Base-by-base conservation (phyloP, 2,329 filamentous ascomycete genomes). In the Phialophora expanda region DNA sequence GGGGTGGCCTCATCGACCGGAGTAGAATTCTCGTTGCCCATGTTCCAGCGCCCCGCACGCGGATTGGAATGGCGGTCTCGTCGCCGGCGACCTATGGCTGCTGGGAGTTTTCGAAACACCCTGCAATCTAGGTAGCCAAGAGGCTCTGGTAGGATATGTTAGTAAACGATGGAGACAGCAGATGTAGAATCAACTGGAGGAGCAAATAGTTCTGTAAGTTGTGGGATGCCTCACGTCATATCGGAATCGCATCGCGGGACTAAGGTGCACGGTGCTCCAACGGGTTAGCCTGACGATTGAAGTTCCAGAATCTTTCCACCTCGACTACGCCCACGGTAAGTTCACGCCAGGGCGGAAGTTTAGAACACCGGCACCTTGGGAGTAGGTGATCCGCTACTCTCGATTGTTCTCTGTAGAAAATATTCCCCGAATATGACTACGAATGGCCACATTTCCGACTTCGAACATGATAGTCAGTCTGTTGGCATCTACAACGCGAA, bases 11-110 rank as follows among this genome's bases (percentile, higher is more conserved):
- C 87, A 74, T 89, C 86, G 69, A 93, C 78, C 61, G 85, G 80
- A 34, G 81, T 83, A 26, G 91, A 96, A 70, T 88, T 84, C 75
- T 96, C 92, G 77, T 97, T 92, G 66, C 93, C 93, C 94, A 97
- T 97, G 63, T 81, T 74, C 54, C 68, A 46, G 69, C 65, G 62
- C 24, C 67, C 68, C 63, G 69, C 61, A 59, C 70, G 75, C 64
- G 73, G 73, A 69, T 76, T 77, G 73, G 80, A 78, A 73, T 80
- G 78, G 46, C 77, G 72, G 68, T 82, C 62, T 69, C 70, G 81
- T 70, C 79, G 77, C 72, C 82, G 81, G 71, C 83, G 81, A 73
- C 82, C 83, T 84, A 85, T 85, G 72, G 74, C 80, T 59, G 68
- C 67, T 61, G 65, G 50, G 7, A 63, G 50, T 46, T 56, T 55